phyloP scores from a whole-genome alignment of 495 filamentous ascomycete genomes.

The Lasiosphaeria miniovina region DNA sequence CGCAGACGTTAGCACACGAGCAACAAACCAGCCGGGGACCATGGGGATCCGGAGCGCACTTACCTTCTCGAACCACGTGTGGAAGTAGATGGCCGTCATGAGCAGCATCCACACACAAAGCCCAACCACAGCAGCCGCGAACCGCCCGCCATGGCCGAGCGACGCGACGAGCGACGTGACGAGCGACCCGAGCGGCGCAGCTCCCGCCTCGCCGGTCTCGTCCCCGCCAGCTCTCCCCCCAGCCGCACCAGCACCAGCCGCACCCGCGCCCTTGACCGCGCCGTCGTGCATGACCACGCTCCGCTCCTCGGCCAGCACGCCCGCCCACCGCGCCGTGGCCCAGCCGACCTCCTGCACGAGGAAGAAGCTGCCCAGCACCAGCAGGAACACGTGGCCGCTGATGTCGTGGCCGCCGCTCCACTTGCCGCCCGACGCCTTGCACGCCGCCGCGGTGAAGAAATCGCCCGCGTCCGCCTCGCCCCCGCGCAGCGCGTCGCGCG shows the following conservation, averaged over 20 bases:
- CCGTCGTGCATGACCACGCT: conserved; percentile 59
- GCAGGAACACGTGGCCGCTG: conserved; percentile 89
- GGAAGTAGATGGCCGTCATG: conserved; percentile 97
- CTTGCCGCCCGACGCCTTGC: conserved; percentile 72
- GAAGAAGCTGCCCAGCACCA: conserved; percentile 77
- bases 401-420: conserved; percentile 94
- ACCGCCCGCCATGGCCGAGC: conserved; percentile 43
- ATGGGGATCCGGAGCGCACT: conserved; percentile 18
- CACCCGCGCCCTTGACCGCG: conserved; percentile 48
- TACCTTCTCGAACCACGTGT: conserved; percentile 98
- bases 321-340: conserved; percentile 44
- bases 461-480: conserved; percentile 28
- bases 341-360: conserved; percentile 76
- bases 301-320: conserved; percentile 49
- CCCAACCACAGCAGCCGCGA: conserved; percentile 51
- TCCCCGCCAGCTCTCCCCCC: conserved; percentile 29
- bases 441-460: conserved; percentile 71
- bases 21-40: background rate
- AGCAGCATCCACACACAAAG: conserved; percentile 91
- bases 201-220: conserved; percentile 26
- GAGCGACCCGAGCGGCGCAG: conserved; percentile 2
- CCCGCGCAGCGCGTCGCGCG: conserved; percentile 25
- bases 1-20: conserved; percentile 3
- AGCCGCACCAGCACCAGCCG: conserved; percentile 43
- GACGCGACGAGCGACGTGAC: conserved; percentile 19